Base-by-base conservation (phyloP, 2,329 filamentous ascomycete genomes). In the Cercospora zeina region DNA sequence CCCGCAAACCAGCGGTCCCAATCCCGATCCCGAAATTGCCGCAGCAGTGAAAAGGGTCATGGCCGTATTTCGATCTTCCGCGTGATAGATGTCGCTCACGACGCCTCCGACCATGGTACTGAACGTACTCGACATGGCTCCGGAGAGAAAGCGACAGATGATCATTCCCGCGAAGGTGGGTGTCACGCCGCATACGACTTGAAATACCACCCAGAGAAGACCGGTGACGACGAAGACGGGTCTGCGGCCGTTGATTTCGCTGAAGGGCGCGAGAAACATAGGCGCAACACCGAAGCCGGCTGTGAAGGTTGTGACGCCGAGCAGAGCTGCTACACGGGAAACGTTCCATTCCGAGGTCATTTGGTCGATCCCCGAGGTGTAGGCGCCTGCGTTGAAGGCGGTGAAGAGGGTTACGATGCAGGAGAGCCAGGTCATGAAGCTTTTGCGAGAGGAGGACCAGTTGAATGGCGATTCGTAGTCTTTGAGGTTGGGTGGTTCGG, bases 51-150 rank as follows among this genome's bases (percentile, higher is more conserved):
- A 97, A 0, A 96, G 73, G 0, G 91, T 88, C 93, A 97, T 96
- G 0, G 93, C 90, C 0, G 89, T 91, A 70, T 97, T 96, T 34
- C 93, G 82, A 49, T 90, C 87, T 62, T 89, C 79, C 9, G 90
- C 86, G 53, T 88, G 85, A 78, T 92, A 96, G 62, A 96, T 84
- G 71, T 97, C 93, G 55, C 89, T 89, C 42, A 97, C 88, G 3
- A 97, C 89, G 3, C 93, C 93, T n/a, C 93, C 93, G 0, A 96
- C 89, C 83, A 96, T 93, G 21, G 91, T 95, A 49, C 89, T 91
- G 72, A 96, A 96, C 0, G 84, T 86, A 54, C 87, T 91, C 5
- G 85, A 88, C 6, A 89, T 90, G n/a, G 87, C 85, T 1, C 93
- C 93, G 9, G 87, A 83, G 51, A 95, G 81, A 72, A 96, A 89